phyloP scores from a whole-genome alignment of 129 eudicot genomes.

The Cynara cardunculus region DNA sequence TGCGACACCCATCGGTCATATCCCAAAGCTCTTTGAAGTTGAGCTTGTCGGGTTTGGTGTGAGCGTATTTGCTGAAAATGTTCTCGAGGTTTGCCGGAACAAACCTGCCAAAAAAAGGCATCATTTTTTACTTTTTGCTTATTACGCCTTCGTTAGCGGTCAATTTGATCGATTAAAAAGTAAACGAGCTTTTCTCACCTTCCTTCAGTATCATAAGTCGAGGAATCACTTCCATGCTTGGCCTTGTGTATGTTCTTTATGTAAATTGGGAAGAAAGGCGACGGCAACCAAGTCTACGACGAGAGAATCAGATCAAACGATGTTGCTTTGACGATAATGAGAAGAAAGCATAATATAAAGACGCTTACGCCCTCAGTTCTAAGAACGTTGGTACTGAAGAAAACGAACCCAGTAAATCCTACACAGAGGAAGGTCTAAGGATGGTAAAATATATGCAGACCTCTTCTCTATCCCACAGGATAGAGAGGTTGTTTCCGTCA shows the following conservation, averaged over 20 bases:
- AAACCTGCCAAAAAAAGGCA: constrained; percentile 25
- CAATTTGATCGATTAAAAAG: not conserved
- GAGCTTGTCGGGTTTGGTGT: constrained; percentile 46
- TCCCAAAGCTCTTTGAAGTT: constrained; percentile 50
- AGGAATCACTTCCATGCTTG: constrained; percentile 69
- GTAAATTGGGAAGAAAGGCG: constrained; percentile 54
- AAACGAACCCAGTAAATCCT: not conserved
- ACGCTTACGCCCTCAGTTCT: not conserved
- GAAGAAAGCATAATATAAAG: not conserved
- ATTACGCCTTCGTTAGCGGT: not conserved
- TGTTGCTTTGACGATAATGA: too few species aligned
- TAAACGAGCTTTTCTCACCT: constrained; percentile 29
- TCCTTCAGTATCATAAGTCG: constrained; percentile 66
- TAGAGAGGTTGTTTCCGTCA: not conserved
- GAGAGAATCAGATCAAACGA: not conserved
- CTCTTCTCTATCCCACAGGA: not conserved
- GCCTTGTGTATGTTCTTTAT: constrained; percentile 53
- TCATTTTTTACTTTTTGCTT: not conserved
- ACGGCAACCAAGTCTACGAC: constrained; percentile 58
- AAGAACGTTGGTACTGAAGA: not conserved
- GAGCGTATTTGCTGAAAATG: constrained; percentile 58
- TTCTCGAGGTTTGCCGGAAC: constrained; percentile 57
- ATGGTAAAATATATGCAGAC: not conserved
- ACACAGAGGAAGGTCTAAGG: too few species aligned
- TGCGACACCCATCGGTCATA: constrained; percentile 51